Evolutionary conservation across 1,284 basidiomycete genomes (phyloP), one percentile per base, ranked within the genome.

Genomic region (Naganishia cerealis): DNA sequence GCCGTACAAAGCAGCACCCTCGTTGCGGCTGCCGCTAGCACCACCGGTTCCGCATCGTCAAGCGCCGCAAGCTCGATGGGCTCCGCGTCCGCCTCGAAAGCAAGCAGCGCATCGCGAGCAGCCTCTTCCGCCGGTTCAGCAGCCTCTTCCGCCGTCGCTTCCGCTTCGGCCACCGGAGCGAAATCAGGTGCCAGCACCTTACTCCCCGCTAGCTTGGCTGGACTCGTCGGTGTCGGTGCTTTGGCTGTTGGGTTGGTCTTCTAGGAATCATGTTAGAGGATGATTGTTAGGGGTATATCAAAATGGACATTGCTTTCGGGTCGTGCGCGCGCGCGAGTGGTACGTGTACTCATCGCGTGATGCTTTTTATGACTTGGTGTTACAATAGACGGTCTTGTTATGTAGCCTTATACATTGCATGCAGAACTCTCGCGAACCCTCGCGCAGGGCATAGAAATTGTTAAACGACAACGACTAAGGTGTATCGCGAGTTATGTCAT

Each of bases 1-100:
- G 76, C 87, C 15, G 88, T 90, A 33, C 81, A 86, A 70, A 84
- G 86, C 24, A 83, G 86, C 42, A 89, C 88, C 3, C 82, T 90
- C 46, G 73, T 73, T 42, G 73, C 73, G 46, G 72, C 77, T 18
- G 29, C 71, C 29, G 57, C 61, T 18, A 58, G 71, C 52, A 65
- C 72, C 7, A 65, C 71, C 43, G 56, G 68, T 40, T 56, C 72
- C 40, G 67, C 72, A 40, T 69, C 71, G 40, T 72, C 79, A 10
- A 56, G 43, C 38, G 55, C 39, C 18, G 40, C 46, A 13, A 42
- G 57, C 48, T 57, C 57, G 6, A 38, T 40, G 8, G 55, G 40
- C 24, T 42, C 57, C 2, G 40, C 16, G 4, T 54, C 52, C 15
- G 26, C 42, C 36, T 53, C 57, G 13, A 38, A 33, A 12, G 39